Conservation (phyloP, 495 filamentous ascomycete genomes). For the Halenospora varia region DNA sequence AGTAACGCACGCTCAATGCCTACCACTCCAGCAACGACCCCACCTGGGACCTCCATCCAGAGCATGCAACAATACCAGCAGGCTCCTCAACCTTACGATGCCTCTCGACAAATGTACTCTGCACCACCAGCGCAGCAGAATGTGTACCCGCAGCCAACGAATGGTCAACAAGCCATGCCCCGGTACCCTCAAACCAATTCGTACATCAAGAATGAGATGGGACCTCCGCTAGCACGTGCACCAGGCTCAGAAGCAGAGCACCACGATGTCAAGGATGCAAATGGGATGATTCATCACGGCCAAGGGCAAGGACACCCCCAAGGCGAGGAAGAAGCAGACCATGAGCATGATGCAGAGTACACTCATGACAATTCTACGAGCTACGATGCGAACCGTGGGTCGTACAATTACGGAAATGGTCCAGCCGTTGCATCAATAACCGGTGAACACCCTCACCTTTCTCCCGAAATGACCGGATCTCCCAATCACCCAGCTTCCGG, state of each 20-base stretch:
- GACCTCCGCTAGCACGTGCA: conserved; percentile 67
- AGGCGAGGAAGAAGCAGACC: conserved; percentile 65
- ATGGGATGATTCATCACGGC: conserved; percentile 51
- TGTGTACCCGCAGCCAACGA: conserved; percentile 63
- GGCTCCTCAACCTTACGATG: conserved; percentile 69
- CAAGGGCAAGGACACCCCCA: conserved; percentile 51
- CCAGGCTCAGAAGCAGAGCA: conserved; percentile 55
- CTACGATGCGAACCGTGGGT: conserved; percentile 63
- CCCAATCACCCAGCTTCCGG: conserved; percentile 84
- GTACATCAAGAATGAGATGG: conserved; percentile 93
- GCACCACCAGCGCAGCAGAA: conserved; percentile 63
- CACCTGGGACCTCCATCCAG: conserved; percentile 72
- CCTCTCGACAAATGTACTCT: conserved; percentile 76
- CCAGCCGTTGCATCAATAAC: conserved; percentile 59
- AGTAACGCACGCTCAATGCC: conserved; percentile 86
- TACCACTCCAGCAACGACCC: conserved; percentile 90
- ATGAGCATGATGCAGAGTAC: conserved; percentile 76
- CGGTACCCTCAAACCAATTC: conserved; percentile 60
- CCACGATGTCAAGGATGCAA: conserved; percentile 64
- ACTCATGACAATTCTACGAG: conserved; percentile 62
- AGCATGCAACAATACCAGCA: conserved; percentile 73
- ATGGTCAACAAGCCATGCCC: conserved; percentile 63
- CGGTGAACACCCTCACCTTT: conserved; percentile 76
- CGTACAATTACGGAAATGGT: conserved; percentile 71
- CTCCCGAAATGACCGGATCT: conserved; percentile 81